These are phyloP conservation scores for Cladosporium cucumerinum DNA, from an alignment of 2,329 filamentous ascomycete species.

Conservation along the genomic window DNA sequence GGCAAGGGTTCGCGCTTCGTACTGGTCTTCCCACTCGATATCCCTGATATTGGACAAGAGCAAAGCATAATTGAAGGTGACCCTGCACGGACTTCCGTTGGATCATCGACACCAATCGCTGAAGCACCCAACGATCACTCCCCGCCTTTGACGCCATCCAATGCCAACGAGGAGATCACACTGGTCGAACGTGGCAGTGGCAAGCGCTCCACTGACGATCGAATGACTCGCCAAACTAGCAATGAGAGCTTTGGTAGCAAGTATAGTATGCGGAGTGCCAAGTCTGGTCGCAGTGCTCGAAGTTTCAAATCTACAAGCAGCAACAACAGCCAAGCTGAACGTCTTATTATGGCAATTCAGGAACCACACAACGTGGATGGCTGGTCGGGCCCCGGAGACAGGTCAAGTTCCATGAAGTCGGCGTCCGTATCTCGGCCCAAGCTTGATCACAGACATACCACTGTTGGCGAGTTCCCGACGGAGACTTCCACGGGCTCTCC, in stretches of 20 bases:
- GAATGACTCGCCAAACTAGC: constrained; percentile 31
- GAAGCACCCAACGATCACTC: background rate
- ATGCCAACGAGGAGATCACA: constrained; percentile 54
- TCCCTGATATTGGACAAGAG: constrained; percentile 47
- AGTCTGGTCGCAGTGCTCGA: constrained; percentile 35
- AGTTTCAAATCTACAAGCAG: constrained; percentile 37
- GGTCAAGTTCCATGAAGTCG: constrained; percentile 2
- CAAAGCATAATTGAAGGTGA: constrained; percentile 21
- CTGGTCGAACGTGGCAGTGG: constrained; percentile 53
- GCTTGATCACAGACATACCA: constrained; percentile 30
- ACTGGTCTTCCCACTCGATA: constrained; percentile 70
- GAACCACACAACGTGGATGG: constrained; percentile 47
- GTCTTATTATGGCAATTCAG: constrained; percentile 69
- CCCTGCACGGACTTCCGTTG: constrained; percentile 18
- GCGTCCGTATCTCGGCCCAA: constrained; percentile 19
- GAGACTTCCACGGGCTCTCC: constrained; percentile 15
- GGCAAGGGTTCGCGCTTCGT: constrained; percentile 80
- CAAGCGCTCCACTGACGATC: background rate
- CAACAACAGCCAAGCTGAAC: constrained; percentile 61
- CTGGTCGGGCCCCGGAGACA: constrained; percentile 18
- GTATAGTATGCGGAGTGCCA: constrained; percentile 47
- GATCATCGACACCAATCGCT: constrained; percentile 27
- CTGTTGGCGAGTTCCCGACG: background rate
- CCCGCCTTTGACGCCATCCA: background rate
- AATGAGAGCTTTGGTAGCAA: constrained; percentile 51